Evolutionary conservation across 805 yeast species (phyloP), one percentile per base, ranked within the genome.

Genomic region (Sugiyamaella marilandica): DNA sequence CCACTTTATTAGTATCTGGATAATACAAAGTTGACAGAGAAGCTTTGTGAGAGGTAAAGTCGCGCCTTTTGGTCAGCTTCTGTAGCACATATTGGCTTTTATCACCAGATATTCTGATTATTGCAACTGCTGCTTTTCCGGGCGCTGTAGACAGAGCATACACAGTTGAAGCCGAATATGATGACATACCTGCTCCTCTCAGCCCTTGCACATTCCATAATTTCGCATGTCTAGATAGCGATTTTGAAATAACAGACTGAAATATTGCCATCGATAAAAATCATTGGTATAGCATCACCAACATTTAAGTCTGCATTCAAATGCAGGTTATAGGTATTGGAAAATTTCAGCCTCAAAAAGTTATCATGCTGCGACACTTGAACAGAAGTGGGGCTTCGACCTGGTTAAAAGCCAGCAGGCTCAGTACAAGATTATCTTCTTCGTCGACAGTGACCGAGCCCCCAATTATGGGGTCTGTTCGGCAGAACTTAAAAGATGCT

Each of bases 91-190:
- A 54, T 18, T 60, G 48, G 2, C 87, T 75, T 21, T 78, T 78
- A 0, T 89, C 73, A 0, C 99, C 99, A 1, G 96, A 82, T 0
- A 91, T 71, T 47, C 99, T 74, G 2, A 94, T 75, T 0, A 94
- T 88, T 0, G 90, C 96, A 21, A 94, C 82, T 0, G 97, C 99
- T 0, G 97, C 79, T 54, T 84, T 76, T 0, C 89, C 83, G 0
- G 86, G 80, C 8, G 85, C 82, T 0, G 98, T 92, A 0, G 98
- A 88, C 14, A 90, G 71, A 0, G 99, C 99, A 71, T 85, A 94
- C 1, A 94, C 83, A 0, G 99, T 94, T 9, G 44, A 18, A 18
- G 29, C 7, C 29, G 29, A 24, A 7, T 24, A 24, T 7, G 29
- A 24, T 7, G 7, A 24, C 3, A 7, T 7, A 24, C 29, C 29